Base-by-base conservation (phyloP, 2,329 filamentous ascomycete species). In the Diaporthe batatas region DNA sequence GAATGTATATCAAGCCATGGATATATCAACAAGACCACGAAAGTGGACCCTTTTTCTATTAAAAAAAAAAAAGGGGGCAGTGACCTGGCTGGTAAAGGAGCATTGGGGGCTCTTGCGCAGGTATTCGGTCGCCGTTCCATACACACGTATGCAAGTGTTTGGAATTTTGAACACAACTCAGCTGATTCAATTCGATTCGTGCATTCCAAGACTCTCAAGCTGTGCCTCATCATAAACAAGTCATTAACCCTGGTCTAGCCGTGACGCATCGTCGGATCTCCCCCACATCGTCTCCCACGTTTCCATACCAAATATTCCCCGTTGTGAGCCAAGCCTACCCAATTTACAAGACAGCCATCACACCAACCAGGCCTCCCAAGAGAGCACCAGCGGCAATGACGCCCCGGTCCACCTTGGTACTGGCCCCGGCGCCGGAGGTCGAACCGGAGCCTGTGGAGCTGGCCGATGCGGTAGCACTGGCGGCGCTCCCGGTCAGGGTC, bases 301-400 rank as follows among this genome's bases (percentile, higher is more conserved):
- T 18, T 8, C 21, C 6, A 10, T 25, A 6, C 54, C 29, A 51
- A 51, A 11, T 6, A 4, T 18, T 21, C 29, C 21, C 14, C 12
- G 12, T 6, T 16, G 21, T 18, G 44, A 36, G 5, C 44, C 21
- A 14, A 18, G 18, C 14, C 21, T 6, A 18, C 21, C 29, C 44
- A 34, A 3, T 6, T 1, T 71, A 82, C 71, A 82, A 73, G 74
- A 80, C 67, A 2, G 76, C 79, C 58, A 77, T 78, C 25, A 80
- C 75, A 57, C 69, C 79, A 16, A 81, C 76, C 5, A 80, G 73
- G 47, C 77, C 78, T n/a, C 76, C 80, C 42, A 82, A 67, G 64
- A 79, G 74, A 2, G 75, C 78, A 8, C 77, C 80, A 53, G 75
- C 68, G 10, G 77, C 75, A 76, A 79, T 75, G 47, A 79, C 76